phyloP scores from a whole-genome alignment of 2,329 filamentous ascomycete genomes.

The Orbilia oligospora region DNA sequence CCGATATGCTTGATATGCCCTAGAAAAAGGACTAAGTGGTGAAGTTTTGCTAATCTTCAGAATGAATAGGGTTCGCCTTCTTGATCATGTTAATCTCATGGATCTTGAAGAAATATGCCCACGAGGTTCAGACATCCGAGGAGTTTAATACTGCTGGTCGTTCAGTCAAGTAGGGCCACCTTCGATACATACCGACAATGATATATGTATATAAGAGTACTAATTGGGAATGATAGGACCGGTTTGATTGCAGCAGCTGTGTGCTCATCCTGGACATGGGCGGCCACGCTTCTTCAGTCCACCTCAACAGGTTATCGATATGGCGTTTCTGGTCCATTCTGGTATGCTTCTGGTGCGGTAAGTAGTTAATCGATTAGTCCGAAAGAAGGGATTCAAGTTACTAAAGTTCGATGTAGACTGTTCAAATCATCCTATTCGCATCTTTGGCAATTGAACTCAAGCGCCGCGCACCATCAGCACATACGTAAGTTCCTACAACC shows the following conservation, averaged over 20 bases:
- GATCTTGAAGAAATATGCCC: conserved; percentile 58
- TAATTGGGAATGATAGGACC: conserved; percentile 42
- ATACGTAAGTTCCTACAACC: conserved; percentile 69
- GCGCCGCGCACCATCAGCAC: conserved; percentile 86
- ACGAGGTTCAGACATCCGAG: conserved; percentile 89
- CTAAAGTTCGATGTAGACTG: conserved; percentile 42
- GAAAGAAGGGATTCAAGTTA: background rate
- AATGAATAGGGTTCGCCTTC: conserved; percentile 51
- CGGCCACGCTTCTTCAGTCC: conserved; percentile 83
- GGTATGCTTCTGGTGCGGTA: conserved; percentile 60
- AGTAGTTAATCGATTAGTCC: conserved; percentile 23
- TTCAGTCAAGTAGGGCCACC: conserved; percentile 76
- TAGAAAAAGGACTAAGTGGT: background rate
- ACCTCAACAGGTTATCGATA: conserved; percentile 87
- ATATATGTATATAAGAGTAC: background rate
- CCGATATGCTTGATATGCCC: background rate
- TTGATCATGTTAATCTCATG: conserved; percentile 61
- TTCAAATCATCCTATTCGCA: conserved; percentile 87
- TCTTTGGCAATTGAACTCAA: conserved; percentile 92
- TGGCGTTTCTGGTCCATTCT: conserved; percentile 77
- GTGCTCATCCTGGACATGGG: conserved; percentile 68
- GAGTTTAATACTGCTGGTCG: conserved; percentile 77
- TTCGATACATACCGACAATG: conserved; percentile 1
- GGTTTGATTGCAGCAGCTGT: conserved; percentile 58
- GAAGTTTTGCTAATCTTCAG: conserved; percentile 15